Conservation (phyloP, 1,139 yeast species). For the Hemisphaericaspora subhashii region DNA sequence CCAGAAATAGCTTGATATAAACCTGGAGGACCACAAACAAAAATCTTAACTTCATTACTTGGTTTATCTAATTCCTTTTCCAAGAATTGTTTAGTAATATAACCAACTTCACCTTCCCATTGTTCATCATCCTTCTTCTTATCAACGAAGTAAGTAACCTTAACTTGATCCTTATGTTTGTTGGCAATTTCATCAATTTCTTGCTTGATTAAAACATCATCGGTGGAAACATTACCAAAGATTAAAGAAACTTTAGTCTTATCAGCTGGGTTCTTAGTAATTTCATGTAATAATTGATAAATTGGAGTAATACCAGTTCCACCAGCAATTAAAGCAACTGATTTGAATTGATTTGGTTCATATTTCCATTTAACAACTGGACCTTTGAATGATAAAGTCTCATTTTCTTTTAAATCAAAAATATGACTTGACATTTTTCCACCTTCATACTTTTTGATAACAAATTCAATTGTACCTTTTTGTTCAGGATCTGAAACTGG, state of each 20-base stretch:
- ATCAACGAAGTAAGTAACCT: slow-evolving; percentile 69
- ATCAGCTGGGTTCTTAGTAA: slow-evolving; percentile 74
- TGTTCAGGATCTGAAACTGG: slow-evolving; percentile 74
- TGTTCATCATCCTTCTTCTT: slow-evolving; percentile 56
- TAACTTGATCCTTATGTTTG: slow-evolving; percentile 64
- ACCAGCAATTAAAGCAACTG: slow-evolving; percentile 88
- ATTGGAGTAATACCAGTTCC: slow-evolving; percentile 97
- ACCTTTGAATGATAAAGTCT: slow-evolving; percentile 88
- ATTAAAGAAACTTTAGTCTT: slow-evolving; percentile 68
- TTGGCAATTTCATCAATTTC: slow-evolving; percentile 73
- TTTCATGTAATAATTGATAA: slow-evolving; percentile 83
- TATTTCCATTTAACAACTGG: slow-evolving; percentile 93
- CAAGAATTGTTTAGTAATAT: slow-evolving; percentile 75
- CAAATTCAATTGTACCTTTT: slow-evolving; percentile 75
- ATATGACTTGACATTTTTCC: slow-evolving; percentile 87
- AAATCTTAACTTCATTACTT: slow-evolving; percentile 62
- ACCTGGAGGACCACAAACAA: slow-evolving; percentile 91
- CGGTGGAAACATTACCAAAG: slow-evolving; percentile 77
- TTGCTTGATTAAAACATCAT: slow-evolving; percentile 75
- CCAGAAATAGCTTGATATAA: slow-evolving; percentile 60
- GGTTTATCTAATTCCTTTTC: slow-evolving; percentile 66
- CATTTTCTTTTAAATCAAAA: slow-evolving; percentile 69
- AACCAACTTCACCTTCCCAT: slow-evolving; percentile 86
- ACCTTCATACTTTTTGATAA: slow-evolving; percentile 78
- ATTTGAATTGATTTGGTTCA: slow-evolving; percentile 78